Conservation (phyloP, 1,139 yeast genomes). For the Tardiomyces depauwii region DNA sequence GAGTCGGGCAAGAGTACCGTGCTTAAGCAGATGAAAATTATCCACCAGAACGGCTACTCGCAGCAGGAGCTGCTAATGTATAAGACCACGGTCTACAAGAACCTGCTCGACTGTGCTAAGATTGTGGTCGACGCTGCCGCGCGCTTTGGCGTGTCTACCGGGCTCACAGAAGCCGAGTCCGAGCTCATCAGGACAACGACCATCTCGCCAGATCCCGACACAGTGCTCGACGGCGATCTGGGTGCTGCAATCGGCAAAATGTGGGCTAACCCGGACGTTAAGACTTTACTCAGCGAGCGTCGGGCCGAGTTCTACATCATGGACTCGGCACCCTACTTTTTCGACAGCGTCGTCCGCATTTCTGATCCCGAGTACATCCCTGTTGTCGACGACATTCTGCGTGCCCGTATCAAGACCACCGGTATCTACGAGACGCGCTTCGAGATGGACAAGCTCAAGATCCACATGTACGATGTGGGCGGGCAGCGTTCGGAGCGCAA, state of each 20-base stretch:
- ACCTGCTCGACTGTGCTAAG: slow-evolving; percentile 52
- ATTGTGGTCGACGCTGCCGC: slow-evolving; percentile 45
- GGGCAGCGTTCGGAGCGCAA: slow-evolving; percentile 90
- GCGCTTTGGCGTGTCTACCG: slow-evolving; percentile 11
- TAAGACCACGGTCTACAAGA: slow-evolving; percentile 56
- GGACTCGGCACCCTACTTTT: slow-evolving; percentile 80
- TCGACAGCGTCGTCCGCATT: slow-evolving; percentile 56
- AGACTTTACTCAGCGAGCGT: slow-evolving; percentile 43
- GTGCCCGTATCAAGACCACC: slow-evolving; percentile 86
- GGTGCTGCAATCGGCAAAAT: slow-evolving; percentile 24
- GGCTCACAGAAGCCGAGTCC: slow-evolving; percentile 13
- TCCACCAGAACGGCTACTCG: slow-evolving; percentile 59
- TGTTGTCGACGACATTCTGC: slow-evolving; percentile 60
- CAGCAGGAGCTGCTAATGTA: slow-evolving; percentile 51
- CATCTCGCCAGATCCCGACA: slow-evolving; percentile 22
- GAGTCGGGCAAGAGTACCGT: slow-evolving; percentile 71
- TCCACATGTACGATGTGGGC: slow-evolving; percentile 87
- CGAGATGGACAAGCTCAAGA: slow-evolving; percentile 61
- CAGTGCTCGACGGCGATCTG: slow-evolving; percentile 18
- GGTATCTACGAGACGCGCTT: slow-evolving; percentile 82
- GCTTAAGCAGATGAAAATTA: slow-evolving; percentile 64
- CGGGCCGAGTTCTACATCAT: slow-evolving; percentile 71
- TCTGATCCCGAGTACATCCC: slow-evolving; percentile 55
- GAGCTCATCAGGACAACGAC: slow-evolving; percentile 14
- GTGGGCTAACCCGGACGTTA: slow-evolving; percentile 53